These are phyloP conservation scores for Psidium friedrichsthalianum DNA, from an alignment of 345 rosid species.

Conservation along the genomic window DNA sequence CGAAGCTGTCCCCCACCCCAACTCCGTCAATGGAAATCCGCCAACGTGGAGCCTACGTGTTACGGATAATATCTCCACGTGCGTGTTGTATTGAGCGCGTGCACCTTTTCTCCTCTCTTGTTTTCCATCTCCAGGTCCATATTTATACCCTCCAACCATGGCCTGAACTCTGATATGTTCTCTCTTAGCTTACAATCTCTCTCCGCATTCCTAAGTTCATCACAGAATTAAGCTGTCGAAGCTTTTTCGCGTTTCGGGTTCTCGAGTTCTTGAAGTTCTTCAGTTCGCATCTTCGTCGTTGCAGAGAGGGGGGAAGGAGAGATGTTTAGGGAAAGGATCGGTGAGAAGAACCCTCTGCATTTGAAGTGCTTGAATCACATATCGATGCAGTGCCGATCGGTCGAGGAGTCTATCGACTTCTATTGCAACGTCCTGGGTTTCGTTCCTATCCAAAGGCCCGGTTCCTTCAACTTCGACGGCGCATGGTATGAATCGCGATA, in stretches of 20 bases:
- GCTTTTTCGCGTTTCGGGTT: not conserved
- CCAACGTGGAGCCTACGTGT: slow-evolving; percentile 8
- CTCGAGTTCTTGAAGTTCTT: not conserved
- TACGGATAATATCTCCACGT: not conserved
- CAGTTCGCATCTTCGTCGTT: not conserved
- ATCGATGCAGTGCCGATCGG: slow-evolving; percentile 53
- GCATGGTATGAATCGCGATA: slow-evolving; percentile 39
- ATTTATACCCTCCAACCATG: not conserved
- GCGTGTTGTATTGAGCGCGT: not conserved
- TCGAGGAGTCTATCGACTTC: slow-evolving; percentile 50
- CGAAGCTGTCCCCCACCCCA: not conserved
- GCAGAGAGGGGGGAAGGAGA: not conserved
- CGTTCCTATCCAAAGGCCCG: slow-evolving; percentile 54
- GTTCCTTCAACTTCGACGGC: slow-evolving; percentile 45
- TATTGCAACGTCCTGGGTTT: slow-evolving; percentile 67
- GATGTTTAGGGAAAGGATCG: not conserved
- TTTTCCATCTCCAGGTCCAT: not conserved
- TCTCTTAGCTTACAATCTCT: not conserved
- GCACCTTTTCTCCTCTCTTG: not conserved
- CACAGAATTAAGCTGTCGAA: not conserved
- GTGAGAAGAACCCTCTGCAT: slow-evolving; percentile 23
- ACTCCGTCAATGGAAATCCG: not conserved
- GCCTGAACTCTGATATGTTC: not conserved
- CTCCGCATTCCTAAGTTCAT: not conserved
- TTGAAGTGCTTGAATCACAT: slow-evolving; percentile 69